Conservation (phyloP, 139 green algal species). For the Marvania coccoides region DNA sequence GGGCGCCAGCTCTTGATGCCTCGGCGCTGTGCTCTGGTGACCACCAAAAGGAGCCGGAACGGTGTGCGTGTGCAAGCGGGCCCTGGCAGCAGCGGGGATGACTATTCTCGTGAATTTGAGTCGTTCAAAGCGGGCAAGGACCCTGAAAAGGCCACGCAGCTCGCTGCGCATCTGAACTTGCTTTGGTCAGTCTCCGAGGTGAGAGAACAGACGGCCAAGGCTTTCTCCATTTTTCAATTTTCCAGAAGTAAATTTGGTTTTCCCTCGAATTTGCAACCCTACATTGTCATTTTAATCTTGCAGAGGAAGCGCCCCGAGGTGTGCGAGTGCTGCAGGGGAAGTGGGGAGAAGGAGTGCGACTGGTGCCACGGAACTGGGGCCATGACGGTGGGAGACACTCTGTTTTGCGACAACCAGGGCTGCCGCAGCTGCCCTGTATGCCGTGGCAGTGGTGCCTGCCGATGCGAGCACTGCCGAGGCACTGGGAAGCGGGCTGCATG, state of each 20-base stretch:
- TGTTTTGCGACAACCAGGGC: slow-evolving; percentile 17
- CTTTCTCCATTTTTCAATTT: no score
- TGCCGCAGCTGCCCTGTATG: slow-evolving; percentile 22
- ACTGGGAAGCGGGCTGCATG: slow-evolving; percentile 13
- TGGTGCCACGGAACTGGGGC: slow-evolving; percentile 28
- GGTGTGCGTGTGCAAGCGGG: no score
- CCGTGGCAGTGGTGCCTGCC: slow-evolving; percentile 5
- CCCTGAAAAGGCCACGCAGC: not conserved
- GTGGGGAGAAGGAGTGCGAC: slow-evolving; percentile 18
- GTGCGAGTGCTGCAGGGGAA: slow-evolving; percentile 7
- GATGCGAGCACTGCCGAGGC: slow-evolving; percentile 14
- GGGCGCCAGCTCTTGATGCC: not conserved
- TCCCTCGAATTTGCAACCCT: no score
- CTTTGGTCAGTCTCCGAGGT: slow-evolving; percentile 9
- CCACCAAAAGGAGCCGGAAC: no score
- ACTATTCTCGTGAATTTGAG: not conserved
- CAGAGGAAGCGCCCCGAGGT: not conserved
- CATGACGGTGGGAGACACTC: slow-evolving; percentile 16
- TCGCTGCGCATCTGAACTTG: slow-evolving; percentile 3
- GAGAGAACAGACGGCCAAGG: not conserved
- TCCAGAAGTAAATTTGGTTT: no score
- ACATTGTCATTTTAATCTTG: not conserved
- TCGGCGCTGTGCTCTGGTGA: no score
- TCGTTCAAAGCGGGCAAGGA: not conserved
- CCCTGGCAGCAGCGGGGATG: no score